These are phyloP conservation scores for Colletotrichum horii DNA, from an alignment of 2,329 filamentous ascomycete genomes.

Conservation along the genomic window DNA sequence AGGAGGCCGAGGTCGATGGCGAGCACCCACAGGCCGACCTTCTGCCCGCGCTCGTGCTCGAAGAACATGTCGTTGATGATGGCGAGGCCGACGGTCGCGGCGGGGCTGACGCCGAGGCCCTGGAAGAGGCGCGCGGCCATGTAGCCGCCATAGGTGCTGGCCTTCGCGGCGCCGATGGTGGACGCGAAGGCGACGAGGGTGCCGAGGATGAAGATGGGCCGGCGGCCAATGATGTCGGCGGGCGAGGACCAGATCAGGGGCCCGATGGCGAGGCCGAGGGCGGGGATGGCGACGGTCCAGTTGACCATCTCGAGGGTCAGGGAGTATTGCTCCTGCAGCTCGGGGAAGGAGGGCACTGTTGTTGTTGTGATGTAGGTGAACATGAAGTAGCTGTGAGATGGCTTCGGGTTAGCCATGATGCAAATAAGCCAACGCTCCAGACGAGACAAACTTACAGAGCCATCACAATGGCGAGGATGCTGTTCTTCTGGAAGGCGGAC, in stretches of 20 bases:
- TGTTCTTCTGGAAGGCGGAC: constrained; percentile 50
- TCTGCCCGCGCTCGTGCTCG: constrained; percentile 59
- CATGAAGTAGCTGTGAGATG: constrained; percentile 52
- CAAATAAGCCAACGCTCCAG: not conserved
- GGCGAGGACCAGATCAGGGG: constrained; percentile 54
- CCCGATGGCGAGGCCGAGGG: constrained; percentile 54
- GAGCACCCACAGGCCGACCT: constrained; percentile 62
- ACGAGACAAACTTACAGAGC: constrained; percentile 42
- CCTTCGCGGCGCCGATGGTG: constrained; percentile 36
- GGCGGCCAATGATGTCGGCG: constrained; percentile 57
- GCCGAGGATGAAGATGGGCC: constrained; percentile 52
- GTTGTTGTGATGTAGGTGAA: constrained; percentile 65
- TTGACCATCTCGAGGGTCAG: constrained; percentile 53
- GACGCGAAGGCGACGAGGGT: constrained; percentile 35
- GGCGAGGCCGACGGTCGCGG: constrained; percentile 58
- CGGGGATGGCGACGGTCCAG: constrained; percentile 59
- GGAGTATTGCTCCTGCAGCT: constrained; percentile 50
- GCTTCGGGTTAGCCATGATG: not conserved
- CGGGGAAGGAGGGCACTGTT: constrained; percentile 57
- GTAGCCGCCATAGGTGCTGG: constrained; percentile 49
- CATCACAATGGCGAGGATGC: constrained; percentile 57
- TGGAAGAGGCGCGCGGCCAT: constrained; percentile 66
- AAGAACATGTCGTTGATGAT: constrained; percentile 62
- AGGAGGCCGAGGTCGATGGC: constrained; percentile 59
- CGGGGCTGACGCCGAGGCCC: constrained; percentile 59